Evolutionary conservation across 768 basidiomycete species (phyloP), one percentile per base, ranked within the genome.

Genomic region (Clathrus columnatus): DNA sequence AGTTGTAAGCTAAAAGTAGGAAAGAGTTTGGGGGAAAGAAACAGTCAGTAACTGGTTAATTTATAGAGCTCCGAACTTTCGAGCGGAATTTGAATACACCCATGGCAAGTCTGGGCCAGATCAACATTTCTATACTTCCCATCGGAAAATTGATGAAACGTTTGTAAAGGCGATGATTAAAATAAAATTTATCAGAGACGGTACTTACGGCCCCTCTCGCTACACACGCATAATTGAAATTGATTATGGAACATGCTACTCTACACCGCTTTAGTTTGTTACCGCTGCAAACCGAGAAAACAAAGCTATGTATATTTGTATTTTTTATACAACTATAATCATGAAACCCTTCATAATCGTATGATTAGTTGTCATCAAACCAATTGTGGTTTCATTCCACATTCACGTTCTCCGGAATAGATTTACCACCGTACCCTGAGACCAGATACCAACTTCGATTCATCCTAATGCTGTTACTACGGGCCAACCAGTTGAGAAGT

Each of bases 401-500:
- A n/a, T n/a, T n/a, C n/a, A n/a, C n/a, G n/a, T n/a, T n/a, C n/a
- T n/a, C n/a, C n/a, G n/a, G n/a, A n/a, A n/a, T n/a, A n/a, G n/a
- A n/a, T n/a, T n/a, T 8, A 36, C 36, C n/a, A 11, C 4, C 36
- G 14, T 32, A 36, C 36, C 36, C 36, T 36, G 11, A 8, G 10
- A 36, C 10, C 36, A 36, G 36, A 11, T n/a, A 14, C 36, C 36
- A n/a, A 36, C 4, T 4, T 36, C n/a, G 36, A 36, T 36, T 36
- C 36, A 36, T 8, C n/a, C 36, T n/a, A 36, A n/a, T n/a, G 36
- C 36, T 36, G 11, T n/a, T 5, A 64, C 67, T 26, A 77, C 75
- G 4, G 77, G 76, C 77, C 76, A 79, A 6, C 77, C 76, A 56
- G 67, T 71, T 16, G 75, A 73, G 64, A 78, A 79, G 57, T 75